Conservation (phyloP, 1,284 basidiomycete genomes). For the Rhodotorula sp. region DNA sequence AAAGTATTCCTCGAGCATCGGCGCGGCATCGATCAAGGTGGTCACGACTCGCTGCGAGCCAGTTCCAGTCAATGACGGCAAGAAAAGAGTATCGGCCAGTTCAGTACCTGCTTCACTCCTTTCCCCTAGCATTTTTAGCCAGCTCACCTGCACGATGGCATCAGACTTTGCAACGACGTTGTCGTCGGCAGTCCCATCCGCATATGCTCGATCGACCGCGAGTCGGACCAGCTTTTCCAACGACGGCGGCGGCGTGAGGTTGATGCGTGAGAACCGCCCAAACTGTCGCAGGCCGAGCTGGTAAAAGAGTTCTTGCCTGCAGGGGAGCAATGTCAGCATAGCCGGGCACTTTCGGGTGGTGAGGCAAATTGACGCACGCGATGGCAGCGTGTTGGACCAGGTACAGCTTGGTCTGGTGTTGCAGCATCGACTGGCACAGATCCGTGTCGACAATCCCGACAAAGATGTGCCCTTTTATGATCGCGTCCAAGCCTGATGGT, state of each 20-base stretch:
- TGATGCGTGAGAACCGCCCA: slow-evolving; percentile 71
- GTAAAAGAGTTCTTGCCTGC: slow-evolving; percentile 90
- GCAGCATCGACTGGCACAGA: slow-evolving; percentile 74
- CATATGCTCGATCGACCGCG: slow-evolving; percentile 66
- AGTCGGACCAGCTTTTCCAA: slow-evolving; percentile 70
- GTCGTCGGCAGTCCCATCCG: slow-evolving; percentile 41
- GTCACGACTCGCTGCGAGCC: slow-evolving; percentile 29
- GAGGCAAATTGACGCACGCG: slow-evolving; percentile 58
- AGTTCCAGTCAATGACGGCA: slow-evolving; percentile 43
- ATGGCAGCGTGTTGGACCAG: slow-evolving; percentile 80
- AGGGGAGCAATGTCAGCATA: background rate
- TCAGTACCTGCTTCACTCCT: too few species aligned
- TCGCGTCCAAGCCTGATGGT: slow-evolving; percentile 68
- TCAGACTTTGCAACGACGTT: slow-evolving; percentile 47
- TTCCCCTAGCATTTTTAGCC: too few species aligned
- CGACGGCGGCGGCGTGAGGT: slow-evolving; percentile 76
- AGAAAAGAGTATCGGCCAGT: too few species aligned
- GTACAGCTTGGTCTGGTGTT: slow-evolving; percentile 84
- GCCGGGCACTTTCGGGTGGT: background rate
- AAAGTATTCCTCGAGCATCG: slow-evolving; percentile 94
- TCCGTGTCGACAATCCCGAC: slow-evolving; percentile 85
- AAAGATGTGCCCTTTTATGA: slow-evolving; percentile 82
- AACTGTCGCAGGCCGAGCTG: slow-evolving; percentile 91
- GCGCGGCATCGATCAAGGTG: slow-evolving; percentile 56
- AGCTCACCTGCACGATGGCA: slow-evolving; percentile 68